phyloP scores from a whole-genome alignment of 2,329 filamentous ascomycete genomes.

The Fonsecaea erecta region DNA sequence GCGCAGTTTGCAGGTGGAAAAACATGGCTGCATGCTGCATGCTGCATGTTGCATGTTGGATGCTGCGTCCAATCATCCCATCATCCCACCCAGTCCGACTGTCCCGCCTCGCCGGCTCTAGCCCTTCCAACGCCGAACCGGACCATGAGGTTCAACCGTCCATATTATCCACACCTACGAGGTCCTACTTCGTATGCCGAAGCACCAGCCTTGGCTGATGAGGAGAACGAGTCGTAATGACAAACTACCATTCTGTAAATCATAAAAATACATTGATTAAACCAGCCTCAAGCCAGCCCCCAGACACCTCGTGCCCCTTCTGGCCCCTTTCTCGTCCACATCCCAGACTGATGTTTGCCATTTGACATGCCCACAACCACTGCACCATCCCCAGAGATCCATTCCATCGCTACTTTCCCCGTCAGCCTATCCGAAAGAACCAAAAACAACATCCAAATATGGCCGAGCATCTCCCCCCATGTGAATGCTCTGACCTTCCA shows the following conservation, averaged over 20 bases:
- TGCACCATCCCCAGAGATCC: slow-evolving; percentile 25
- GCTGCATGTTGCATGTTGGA: background rate
- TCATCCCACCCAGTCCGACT: background rate
- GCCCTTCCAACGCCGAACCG: background rate
- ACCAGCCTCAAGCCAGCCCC: slow-evolving; percentile 17
- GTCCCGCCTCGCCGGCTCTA: background rate
- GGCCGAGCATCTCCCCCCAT: slow-evolving; percentile 74
- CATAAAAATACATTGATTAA: background rate
- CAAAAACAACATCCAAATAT: slow-evolving; percentile 74
- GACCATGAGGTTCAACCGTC: background rate
- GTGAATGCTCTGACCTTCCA: slow-evolving; percentile 68
- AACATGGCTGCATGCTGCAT: slow-evolving; percentile 1
- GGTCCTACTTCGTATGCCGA: background rate
- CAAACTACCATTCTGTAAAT: background rate
- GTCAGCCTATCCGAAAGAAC: slow-evolving; percentile 32
- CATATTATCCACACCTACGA: background rate
- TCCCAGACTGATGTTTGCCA: slow-evolving; percentile 5
- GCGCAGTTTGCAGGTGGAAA: slow-evolving; percentile 11
- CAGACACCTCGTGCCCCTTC: slow-evolving; percentile 23
- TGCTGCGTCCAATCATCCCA: background rate
- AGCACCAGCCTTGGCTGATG: background rate
- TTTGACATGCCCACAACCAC: slow-evolving; percentile 33
- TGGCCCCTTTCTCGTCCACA: slow-evolving; percentile 20
- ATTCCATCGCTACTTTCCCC: slow-evolving; percentile 25
- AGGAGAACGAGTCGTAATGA: too few relatives aligned